These are phyloP conservation scores for Daldinia vernicosa DNA, from an alignment of 495 filamentous ascomycete genomes.

Conservation along the genomic window DNA sequence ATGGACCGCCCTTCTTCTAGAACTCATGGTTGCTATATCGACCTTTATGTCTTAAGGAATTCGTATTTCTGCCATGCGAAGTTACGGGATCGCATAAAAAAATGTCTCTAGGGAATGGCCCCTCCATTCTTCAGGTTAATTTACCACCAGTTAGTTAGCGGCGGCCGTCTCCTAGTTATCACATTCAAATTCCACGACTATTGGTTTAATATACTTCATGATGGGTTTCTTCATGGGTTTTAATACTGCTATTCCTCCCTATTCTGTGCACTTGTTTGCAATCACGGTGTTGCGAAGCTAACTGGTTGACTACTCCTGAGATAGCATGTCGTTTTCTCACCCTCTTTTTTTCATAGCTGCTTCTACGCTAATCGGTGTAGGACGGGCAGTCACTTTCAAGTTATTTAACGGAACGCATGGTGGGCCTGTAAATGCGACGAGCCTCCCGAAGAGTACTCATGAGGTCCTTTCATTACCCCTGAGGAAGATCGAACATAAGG, in stretches of 20 bases:
- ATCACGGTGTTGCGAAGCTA: background rate
- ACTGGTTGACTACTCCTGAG: background rate
- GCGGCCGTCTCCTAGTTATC: constrained; percentile 28
- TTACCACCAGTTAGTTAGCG: background rate
- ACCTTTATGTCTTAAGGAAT: constrained; percentile 24
- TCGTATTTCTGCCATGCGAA: background rate
- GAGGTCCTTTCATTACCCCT: constrained; percentile 39
- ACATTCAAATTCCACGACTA: constrained; percentile 33
- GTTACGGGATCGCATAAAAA: background rate
- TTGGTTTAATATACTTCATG: constrained; percentile 19
- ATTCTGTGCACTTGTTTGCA: constrained; percentile 6
- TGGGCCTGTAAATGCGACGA: constrained; percentile 3
- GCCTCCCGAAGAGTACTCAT: constrained; percentile 9
- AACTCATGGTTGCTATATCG: constrained; percentile 31
- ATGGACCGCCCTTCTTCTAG: constrained; percentile 24
- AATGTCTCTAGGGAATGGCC: constrained; percentile 26
- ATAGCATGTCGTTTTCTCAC: constrained; percentile 18
- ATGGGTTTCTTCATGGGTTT: constrained; percentile 7
- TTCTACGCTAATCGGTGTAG: constrained; percentile 8
- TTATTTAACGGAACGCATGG: constrained; percentile 6
- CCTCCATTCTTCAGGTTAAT: constrained; percentile 27
- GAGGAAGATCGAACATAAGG: constrained; percentile 32
- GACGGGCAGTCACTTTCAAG: constrained; percentile 1
- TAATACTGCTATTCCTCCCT: constrained; percentile 3
- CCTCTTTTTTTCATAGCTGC: constrained; percentile 6